These are phyloP conservation scores for Penicillium bovifimosum DNA, from an alignment of 495 filamentous ascomycete species.

Conservation along the genomic window DNA sequence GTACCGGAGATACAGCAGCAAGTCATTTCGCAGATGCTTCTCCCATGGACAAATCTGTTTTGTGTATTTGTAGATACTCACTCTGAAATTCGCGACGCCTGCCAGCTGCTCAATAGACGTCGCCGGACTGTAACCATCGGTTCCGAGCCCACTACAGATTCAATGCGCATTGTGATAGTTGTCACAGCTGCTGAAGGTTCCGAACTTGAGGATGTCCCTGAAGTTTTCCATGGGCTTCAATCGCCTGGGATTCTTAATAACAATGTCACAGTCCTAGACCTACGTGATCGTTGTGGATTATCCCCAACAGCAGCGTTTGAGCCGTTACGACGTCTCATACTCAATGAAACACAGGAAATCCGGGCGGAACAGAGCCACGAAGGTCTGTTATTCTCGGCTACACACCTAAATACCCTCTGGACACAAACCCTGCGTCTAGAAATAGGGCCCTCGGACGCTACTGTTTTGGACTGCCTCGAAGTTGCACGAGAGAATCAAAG, in stretches of 20 bases:
- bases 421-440: background rate
- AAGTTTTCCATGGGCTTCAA: background rate
- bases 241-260: background rate
- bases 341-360: background rate
- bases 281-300: constrained; percentile 1
- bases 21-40: constrained; percentile 4
- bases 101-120: constrained; percentile 2
- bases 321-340: constrained; percentile 4
- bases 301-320: constrained; percentile 6
- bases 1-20: constrained; percentile 8
- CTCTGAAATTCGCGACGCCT: constrained; percentile 3
- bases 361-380: background rate
- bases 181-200: constrained; percentile 1
- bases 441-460: background rate
- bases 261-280: constrained; percentile 3
- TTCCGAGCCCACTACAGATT: background rate
- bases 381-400: constrained; percentile 3
- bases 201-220: background rate
- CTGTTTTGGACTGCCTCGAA: constrained; percentile 4
- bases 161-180: constrained; percentile 6
- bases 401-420: constrained; percentile 7
- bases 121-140: constrained; percentile 5
- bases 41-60: constrained; percentile 13
- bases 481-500: constrained; percentile 3
- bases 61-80: constrained; percentile 13